Percentiles rank a stretch among this genome's conserved stretches.
phyloP scores from a whole-genome alignment of 352 stramenopile species.

The Discostella stelligera region DNA sequence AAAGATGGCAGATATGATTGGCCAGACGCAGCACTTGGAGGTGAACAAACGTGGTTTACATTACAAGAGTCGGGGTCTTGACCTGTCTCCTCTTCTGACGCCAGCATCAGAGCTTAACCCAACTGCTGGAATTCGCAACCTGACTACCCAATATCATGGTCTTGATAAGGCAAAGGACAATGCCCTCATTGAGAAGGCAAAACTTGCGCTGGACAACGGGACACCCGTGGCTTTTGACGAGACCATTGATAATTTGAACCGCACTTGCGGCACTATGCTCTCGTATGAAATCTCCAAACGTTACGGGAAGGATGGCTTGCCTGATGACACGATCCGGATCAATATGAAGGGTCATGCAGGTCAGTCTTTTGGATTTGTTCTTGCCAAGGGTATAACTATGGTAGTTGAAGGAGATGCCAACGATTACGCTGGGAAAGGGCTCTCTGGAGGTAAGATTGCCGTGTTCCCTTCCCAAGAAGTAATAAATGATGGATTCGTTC shows the following conservation, averaged over 20 bases:
- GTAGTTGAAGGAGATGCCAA: conserved; percentile 92
- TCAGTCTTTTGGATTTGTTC: conserved; percentile 91
- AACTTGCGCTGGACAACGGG: conserved; percentile 85
- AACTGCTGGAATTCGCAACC: conserved; percentile 83
- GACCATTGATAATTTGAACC: conserved; percentile 90
- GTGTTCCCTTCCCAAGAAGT: conserved; percentile 87
- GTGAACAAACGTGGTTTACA: conserved; percentile 80
- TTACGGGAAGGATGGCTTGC: conserved; percentile 89
- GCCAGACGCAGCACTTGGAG: conserved; percentile 87
- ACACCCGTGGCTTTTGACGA: conserved; percentile 81
- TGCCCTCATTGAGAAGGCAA: conserved; percentile 87
- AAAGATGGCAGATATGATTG: conserved; percentile 92
- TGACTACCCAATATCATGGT: conserved; percentile 89
- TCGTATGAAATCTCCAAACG: conserved; percentile 91
- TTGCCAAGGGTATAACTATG: conserved; percentile 91
- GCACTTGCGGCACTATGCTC: conserved; percentile 92
- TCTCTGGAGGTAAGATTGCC: conserved; percentile 90
- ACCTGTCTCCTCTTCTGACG: conserved; percentile 91
- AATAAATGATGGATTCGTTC: conserved; percentile 85
- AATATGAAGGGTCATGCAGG: conserved; percentile 91
- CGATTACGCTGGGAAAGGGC: conserved; percentile 94
- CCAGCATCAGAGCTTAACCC: conserved; percentile 91
- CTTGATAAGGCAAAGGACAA: conserved; percentile 90
- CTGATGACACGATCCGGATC: conserved; percentile 91
- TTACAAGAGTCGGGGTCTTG: conserved; percentile 86